Conservation (phyloP, 139 green algal species). For the Coccomyxa sp. region DNA sequence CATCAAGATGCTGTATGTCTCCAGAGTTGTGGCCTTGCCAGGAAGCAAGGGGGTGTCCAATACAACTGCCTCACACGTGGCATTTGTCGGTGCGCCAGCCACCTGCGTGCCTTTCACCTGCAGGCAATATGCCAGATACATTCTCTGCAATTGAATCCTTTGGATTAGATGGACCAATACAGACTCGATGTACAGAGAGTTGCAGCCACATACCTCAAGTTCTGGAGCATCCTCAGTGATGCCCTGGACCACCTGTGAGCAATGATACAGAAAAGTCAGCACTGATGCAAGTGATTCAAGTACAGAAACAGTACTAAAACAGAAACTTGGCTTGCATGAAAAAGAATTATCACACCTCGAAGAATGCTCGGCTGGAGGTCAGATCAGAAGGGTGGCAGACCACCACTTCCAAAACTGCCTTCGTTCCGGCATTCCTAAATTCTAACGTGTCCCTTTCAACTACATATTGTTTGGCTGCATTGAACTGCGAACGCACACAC, state of each 20-base stretch:
- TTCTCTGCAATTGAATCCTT: background rate
- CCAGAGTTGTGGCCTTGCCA: background rate
- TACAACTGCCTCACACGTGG: conserved; percentile 32
- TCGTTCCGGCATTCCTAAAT: conserved; percentile 40
- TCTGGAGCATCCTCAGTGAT: conserved; percentile 9
- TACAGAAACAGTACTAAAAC: background rate
- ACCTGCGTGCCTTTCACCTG: background rate
- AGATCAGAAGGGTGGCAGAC: conserved; percentile 28
- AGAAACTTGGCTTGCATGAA: background rate
- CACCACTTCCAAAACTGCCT: conserved; percentile 12
- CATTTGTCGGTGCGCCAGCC: conserved; percentile 25
- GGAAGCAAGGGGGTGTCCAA: conserved; percentile 24
- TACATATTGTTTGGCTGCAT: conserved; percentile 12
- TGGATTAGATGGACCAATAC: background rate
- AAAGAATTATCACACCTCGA: conserved; percentile 32
- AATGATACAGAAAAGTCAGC: background rate
- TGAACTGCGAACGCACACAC: conserved; percentile 15
- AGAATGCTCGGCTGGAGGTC: conserved; percentile 14
- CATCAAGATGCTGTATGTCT: conserved; percentile 29
- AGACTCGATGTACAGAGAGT: background rate
- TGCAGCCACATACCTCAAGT: background rate
- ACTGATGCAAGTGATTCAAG: background rate
- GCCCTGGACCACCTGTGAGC: conserved; percentile 14
- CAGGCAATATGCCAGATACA: background rate
- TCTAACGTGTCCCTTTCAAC: conserved; percentile 38